Evolutionary conservation across 805 yeast species (phyloP), one percentile per base, ranked within the genome.

Genomic region (Blastobotrys muscicola): DNA sequence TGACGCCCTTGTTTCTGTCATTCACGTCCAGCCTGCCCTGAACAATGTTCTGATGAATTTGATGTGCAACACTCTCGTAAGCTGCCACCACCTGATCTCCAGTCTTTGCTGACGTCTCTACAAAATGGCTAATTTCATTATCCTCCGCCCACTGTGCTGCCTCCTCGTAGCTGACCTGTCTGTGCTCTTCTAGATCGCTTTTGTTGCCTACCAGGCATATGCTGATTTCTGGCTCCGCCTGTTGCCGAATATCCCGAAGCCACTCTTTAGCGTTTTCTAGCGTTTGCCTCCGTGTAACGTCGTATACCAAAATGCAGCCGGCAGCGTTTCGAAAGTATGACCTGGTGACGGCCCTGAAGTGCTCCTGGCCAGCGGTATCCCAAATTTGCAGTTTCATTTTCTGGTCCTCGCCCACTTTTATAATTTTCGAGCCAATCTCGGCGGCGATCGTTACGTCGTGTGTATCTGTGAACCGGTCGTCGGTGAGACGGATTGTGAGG

Each of bases 131-230:
- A 32, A 74, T 56, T n/a, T 62, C 66, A 41, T 67, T 62, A 38
- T 69, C 75, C 45, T 64, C 66, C 4, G 76, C 76, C 61, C 78
- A 78, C 43, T 72, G 66, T 13, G 41, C 41, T 2, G 66, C 67
- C 41, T 59, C 65, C 33, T 50, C 56, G 10, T 49, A 42, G 15
- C 60, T 37, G 8, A 62, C 67, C 41, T 62, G 56, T 11, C 67
- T 46, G 46, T 29, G 67, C 45, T 26, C 40, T 9, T 44, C 51
- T 35, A 85, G 56, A 60, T 89, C 96, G 8, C 62, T 48, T 63
- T 87, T 87, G 59, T 83, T 89, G 1, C 95, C 96, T 6, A 86
- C 80, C 8, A 87, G 59, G 39, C 85, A 78, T 44, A 87, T 82
- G 37, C 83, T 76, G 40, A 86, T 75, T 36, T 78, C 76, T 82